Percentiles rank a stretch among this genome's conserved stretches.
phyloP scores from a whole-genome alignment of 495 filamentous ascomycete species.

The Haplographium delicatum region DNA sequence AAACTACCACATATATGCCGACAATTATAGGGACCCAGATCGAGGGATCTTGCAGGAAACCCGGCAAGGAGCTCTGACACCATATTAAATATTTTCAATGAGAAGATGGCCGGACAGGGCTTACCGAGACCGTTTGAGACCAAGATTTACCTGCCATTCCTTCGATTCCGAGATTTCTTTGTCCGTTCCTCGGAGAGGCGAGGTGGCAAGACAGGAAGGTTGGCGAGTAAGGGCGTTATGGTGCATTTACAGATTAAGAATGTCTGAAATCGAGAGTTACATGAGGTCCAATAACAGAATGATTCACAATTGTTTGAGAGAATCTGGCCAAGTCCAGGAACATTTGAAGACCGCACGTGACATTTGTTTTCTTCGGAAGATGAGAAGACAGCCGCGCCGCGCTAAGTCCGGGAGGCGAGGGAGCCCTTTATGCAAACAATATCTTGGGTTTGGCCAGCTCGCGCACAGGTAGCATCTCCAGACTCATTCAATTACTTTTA shows the following conservation, averaged over 20 bases:
- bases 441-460: too few species aligned
- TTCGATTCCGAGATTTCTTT: neutral
- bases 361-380: neutral
- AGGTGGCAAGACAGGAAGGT: neutral
- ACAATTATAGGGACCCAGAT: constrained; percentile 10
- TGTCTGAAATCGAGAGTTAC: neutral
- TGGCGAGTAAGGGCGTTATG: neutral
- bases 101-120: too few species aligned
- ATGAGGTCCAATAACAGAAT: neutral
- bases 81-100: too few species aligned
- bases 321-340: too few species aligned
- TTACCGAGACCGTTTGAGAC: neutral
- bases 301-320: neutral
- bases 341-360: too few species aligned
- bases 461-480: too few species aligned
- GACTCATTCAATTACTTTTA: too few species aligned
- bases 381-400: neutral
- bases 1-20: constrained; percentile 12
- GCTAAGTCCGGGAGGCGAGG: too few species aligned
- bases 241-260: neutral
- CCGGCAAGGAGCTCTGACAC: neutral
- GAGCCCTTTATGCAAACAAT: too few species aligned
- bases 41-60: constrained; percentile 3
- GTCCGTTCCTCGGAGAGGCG: neutral
- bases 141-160: neutral